Conservation (phyloP, 2,329 filamentous ascomycete genomes). For the Tolypocladium ophioglossoides region DNA sequence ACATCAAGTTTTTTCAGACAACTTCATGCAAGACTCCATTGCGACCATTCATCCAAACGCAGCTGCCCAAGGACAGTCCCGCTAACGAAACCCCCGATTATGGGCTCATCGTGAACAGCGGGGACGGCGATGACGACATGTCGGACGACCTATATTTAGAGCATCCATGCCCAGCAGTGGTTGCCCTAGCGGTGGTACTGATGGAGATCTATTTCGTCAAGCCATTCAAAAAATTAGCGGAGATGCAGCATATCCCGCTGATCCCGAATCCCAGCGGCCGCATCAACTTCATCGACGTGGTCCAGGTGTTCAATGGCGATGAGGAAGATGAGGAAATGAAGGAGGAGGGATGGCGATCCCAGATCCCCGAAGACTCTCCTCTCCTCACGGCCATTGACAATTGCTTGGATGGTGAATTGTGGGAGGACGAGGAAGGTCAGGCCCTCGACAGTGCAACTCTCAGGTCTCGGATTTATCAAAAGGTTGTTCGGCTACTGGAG, state of each 20-base stretch:
- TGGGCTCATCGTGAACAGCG: neutral
- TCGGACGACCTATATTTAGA: neutral
- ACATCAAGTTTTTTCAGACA: constrained; percentile 6
- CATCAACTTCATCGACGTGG: neutral
- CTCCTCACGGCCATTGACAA: neutral
- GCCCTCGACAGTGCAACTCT: neutral
- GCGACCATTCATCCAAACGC: constrained; percentile 5
- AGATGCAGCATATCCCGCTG: too few species aligned
- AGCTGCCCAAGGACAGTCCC: neutral
- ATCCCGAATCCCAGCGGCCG: too few species aligned
- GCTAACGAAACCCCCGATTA: too few species aligned
- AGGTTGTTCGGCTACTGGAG: neutral
- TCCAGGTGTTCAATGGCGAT: neutral
- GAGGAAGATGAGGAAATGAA: too few species aligned
- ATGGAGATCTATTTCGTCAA: neutral
- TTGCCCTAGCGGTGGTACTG: neutral
- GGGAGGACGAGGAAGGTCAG: neutral
- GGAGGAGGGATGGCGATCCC: too few species aligned
- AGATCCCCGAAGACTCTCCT: neutral
- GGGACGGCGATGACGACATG: neutral
- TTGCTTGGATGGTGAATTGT: neutral
- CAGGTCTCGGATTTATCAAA: neutral
- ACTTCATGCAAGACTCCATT: constrained; percentile 2
- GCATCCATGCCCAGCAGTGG: neutral
- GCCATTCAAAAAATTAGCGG: neutral